Evolutionary conservation across 179 eudicot genomes (phyloP), one percentile per base, ranked within the genome.

Genomic region (Silene coronaria): DNA sequence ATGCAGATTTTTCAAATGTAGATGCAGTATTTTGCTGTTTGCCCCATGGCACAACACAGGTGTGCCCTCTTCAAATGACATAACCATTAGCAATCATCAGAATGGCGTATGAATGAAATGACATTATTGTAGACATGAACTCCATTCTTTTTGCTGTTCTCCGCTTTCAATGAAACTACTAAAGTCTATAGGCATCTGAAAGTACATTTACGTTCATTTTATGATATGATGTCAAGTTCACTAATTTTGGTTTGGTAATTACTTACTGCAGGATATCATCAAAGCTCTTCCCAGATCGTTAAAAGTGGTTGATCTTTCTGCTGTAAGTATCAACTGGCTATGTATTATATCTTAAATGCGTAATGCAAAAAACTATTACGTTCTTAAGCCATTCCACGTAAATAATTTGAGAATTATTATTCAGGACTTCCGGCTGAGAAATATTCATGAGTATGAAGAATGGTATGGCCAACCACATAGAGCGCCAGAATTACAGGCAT

Each of bases 21-120:
- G 97, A 93, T 84, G 98, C 97, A 42, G 97, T 91, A 58, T 93
- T 93, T 87, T 93, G 98, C 80, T 93, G 98, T 85, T 89, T 93
- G 86, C 98, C 98, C 30, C 98, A 93, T 84, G 98, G 97, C 67
- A 93, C 97, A 28, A 93, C 98, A 69, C 98, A 93, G 93, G 98
- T 91, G 16, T 55, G 74, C 51, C 34, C 13, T 36, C 23, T 77
- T 80, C 65, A 6, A 23, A 16, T 65, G 14, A 73, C 17, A 11
- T 68, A 23, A 24, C 19, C 19, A 46, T 4, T 69, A 9, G 51
- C 57, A 5, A 14, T 22, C 57, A 12, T 69, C 72, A 24, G n/a
- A 22, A 16, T 28, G 46, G 7, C 28, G 17, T 9, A 17, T 46
- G 10, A 38, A 60, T 61, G 6, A 30, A 27, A 57, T 75, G 63